phyloP scores from a whole-genome alignment of 139 green algal species.

The Chlamydomonas incerta region DNA sequence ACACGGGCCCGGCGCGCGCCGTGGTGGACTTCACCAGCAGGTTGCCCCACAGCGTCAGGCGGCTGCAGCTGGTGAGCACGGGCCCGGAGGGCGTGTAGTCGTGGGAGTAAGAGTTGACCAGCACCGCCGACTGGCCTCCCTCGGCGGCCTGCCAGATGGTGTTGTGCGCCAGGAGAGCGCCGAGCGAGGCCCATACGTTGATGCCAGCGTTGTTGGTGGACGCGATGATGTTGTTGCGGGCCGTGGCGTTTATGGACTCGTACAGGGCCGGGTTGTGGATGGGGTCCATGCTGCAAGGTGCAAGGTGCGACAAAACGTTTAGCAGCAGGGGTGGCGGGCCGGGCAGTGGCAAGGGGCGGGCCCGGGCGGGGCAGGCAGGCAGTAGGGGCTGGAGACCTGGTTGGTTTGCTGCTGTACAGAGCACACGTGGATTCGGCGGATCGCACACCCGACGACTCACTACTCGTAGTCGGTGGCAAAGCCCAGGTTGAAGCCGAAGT shows the following conservation, averaged over 20 bases:
- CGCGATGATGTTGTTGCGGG: slow-evolving; percentile 41
- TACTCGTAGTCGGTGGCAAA: slow-evolving; percentile 31
- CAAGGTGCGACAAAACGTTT: too few species aligned
- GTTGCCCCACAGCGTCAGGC: slow-evolving; percentile 23
- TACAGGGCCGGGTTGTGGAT: slow-evolving; percentile 23
- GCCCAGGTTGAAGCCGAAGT: slow-evolving; percentile 38
- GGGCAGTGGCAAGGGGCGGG: too few species aligned
- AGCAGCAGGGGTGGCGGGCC: too few species aligned
- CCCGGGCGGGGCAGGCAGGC: too few species aligned
- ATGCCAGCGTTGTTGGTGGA: slow-evolving; percentile 6
- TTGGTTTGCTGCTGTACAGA: too few species aligned
- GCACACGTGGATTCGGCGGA: too few species aligned
- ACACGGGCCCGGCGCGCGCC: slow-evolving; percentile 6
- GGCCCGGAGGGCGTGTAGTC: slow-evolving; percentile 5
- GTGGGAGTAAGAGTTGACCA: slow-evolving; percentile 14
- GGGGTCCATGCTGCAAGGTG: slow-evolving; percentile 35
- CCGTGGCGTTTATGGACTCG: slow-evolving; percentile 33
- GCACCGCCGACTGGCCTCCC: slow-evolving; percentile 3
- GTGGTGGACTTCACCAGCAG: slow-evolving; percentile 7
- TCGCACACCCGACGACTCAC: too few species aligned
- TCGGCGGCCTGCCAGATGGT: slow-evolving; percentile 39
- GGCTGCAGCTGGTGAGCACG: background rate
- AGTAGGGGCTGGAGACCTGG: too few species aligned
- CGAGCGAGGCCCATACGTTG: slow-evolving; percentile 5
- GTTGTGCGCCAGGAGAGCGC: slow-evolving; percentile 31